Evolutionary conservation across 225 moss, liverwort and hornwort species (phyloP).

Genomic region (Anthoceros angustus): DNA sequence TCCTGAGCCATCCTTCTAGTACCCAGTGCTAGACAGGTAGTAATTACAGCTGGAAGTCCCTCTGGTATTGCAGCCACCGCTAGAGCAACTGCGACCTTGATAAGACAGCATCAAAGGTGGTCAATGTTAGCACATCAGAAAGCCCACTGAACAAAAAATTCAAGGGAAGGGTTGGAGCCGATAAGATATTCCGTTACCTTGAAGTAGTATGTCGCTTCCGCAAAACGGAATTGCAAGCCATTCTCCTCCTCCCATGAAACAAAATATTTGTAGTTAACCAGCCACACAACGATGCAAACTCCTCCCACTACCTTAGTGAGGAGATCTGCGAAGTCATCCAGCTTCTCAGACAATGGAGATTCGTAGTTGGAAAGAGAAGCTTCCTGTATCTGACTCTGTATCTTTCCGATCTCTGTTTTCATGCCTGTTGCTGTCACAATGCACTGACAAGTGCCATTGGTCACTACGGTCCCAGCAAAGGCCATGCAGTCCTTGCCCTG

Average conservation of each 20-base stretch:
- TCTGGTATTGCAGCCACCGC: slow-evolving; percentile 98
- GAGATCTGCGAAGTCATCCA: slow-evolving; percentile 84
- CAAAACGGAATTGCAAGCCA: slow-evolving; percentile 57
- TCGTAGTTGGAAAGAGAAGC: slow-evolving; percentile 76
- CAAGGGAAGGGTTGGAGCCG: no score
- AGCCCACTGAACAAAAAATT: no score
- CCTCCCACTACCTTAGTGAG: slow-evolving; percentile 77
- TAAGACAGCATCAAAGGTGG: no score
- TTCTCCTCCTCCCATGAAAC: slow-evolving; percentile 60
- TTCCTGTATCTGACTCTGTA: slow-evolving; percentile 87
- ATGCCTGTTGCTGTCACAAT: slow-evolving; percentile 62
- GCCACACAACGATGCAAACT: slow-evolving; percentile 86
- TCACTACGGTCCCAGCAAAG: slow-evolving; percentile 68
- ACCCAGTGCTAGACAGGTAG: slow-evolving; percentile 83
- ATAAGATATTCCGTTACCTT: slow-evolving; percentile 12
- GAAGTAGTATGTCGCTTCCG: slow-evolving; percentile 92
- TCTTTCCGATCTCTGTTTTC: slow-evolving; percentile 91
- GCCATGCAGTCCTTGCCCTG: slow-evolving; percentile 83
- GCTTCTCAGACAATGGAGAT: slow-evolving; percentile 72
- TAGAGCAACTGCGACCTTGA: slow-evolving; percentile 60
- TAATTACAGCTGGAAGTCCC: slow-evolving; percentile 95
- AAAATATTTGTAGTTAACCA: slow-evolving; percentile 95
- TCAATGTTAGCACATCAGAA: no score
- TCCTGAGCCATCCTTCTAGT: slow-evolving; percentile 93
- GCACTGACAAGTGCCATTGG: slow-evolving; percentile 58